These are phyloP conservation scores for Poronia punctata DNA, from an alignment of 495 filamentous ascomycete species.

Conservation along the genomic window DNA sequence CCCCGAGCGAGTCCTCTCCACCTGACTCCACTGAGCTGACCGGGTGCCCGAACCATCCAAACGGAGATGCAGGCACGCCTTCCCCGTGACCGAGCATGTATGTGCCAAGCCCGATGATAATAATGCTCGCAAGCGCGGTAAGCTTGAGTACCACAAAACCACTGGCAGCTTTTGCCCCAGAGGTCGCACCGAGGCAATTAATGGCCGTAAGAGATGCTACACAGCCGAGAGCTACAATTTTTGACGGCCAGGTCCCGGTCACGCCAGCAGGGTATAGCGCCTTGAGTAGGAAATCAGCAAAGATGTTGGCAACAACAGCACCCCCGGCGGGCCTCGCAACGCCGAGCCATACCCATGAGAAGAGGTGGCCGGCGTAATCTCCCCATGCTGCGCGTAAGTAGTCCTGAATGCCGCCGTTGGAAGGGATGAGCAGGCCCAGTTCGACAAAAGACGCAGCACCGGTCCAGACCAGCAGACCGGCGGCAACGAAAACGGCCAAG, in stretches of 20 bases:
- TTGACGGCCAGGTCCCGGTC: conserved; percentile 17
- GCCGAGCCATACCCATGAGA: conserved; percentile 30
- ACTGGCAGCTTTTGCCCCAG: conserved; percentile 12
- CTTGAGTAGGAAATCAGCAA: conserved; percentile 25
- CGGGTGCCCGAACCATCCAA: conserved; percentile 7
- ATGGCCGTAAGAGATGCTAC: conserved; percentile 17
- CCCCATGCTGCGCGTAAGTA: conserved; percentile 32
- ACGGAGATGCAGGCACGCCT: conserved; percentile 9
- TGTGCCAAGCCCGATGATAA: conserved; percentile 7
- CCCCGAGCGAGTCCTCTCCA: conserved; percentile 12
- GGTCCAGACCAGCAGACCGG: conserved; percentile 37
- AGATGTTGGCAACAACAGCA: conserved; percentile 25
- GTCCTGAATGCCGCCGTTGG: conserved; percentile 40
- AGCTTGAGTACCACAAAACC: conserved; percentile 14
- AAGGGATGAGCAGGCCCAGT: conserved; percentile 32
- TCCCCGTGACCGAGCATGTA: conserved; percentile 9
- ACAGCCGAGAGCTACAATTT: conserved; percentile 21
- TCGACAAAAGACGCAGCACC: conserved; percentile 39
- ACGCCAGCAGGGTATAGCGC: conserved; percentile 7
- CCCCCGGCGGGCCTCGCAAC: conserved; percentile 23
- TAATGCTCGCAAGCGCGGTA: conserved; percentile 11
- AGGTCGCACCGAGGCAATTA: conserved; percentile 17
- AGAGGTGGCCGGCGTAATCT: conserved; percentile 29
- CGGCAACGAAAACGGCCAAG: conserved; percentile 35
- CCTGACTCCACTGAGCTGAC: conserved; percentile 1